phyloP scores from a whole-genome alignment of 2,329 filamentous ascomycete species.

The Penicillium sclerotiorum region DNA sequence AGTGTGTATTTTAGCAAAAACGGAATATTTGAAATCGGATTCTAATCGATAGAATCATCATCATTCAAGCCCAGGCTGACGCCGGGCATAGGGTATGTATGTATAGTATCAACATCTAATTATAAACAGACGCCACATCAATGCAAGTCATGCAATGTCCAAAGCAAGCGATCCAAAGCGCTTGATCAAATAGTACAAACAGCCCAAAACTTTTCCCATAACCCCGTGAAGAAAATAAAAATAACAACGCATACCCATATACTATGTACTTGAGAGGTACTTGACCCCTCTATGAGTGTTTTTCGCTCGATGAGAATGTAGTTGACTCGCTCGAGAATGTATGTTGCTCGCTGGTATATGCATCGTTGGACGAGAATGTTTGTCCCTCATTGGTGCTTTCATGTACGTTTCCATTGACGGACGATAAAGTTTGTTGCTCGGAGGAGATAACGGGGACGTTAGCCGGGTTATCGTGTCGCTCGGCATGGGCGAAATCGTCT shows the following conservation, averaged over 20 bases:
- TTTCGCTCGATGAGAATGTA: constrained; percentile 11
- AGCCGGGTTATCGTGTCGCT: constrained; percentile 7
- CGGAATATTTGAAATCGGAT: background rate
- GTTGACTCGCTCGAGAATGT: constrained; percentile 4
- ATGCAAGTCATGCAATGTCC: constrained; percentile 21
- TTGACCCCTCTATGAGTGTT: constrained; percentile 4
- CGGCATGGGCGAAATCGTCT: constrained; percentile 13
- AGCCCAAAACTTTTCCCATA: constrained; percentile 2
- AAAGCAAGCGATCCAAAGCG: constrained; percentile 9
- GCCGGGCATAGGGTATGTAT: constrained; percentile 16
- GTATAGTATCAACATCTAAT: constrained; percentile 24
- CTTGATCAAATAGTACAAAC: constrained; percentile 4
- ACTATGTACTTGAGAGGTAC: background rate
- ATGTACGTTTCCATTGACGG: background rate
- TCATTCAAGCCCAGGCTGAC: constrained; percentile 7
- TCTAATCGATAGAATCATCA: constrained; percentile 9
- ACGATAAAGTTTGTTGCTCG: background rate
- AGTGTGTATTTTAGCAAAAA: background rate
- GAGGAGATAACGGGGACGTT: background rate
- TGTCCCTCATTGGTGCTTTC: background rate
- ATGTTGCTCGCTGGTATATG: background rate
- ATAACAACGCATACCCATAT: constrained; percentile 8
- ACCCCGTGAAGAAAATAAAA: constrained; percentile 3
- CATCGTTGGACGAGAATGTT: background rate
- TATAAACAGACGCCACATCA: constrained; percentile 11